These are phyloP conservation scores for Rhizopus arrhizus DNA, from an alignment of 371 early-diverging fungal genomes.

Conservation along the genomic window DNA sequence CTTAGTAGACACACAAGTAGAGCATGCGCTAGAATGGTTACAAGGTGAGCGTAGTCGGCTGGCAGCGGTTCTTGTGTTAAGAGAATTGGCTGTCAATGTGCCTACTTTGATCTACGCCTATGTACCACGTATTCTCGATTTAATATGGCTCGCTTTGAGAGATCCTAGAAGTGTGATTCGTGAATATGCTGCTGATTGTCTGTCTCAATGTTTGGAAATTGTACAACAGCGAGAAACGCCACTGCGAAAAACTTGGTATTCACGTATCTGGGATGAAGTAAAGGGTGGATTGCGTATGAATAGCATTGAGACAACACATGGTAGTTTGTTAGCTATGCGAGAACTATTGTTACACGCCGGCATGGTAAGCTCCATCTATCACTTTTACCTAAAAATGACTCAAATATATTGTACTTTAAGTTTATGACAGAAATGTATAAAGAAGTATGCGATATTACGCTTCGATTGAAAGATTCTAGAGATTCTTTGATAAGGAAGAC, in stretches of 20 bases:
- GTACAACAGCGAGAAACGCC: conserved; percentile 82
- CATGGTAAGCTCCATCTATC: conserved; percentile 54
- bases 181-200: conserved; percentile 87
- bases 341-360: conserved; percentile 84
- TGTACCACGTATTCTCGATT: conserved; percentile 83
- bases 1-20: conserved; percentile 86
- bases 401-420: conserved; percentile 31
- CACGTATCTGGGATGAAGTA: conserved; percentile 84
- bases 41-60: conserved; percentile 83
- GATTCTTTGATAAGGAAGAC: conserved; percentile 83
- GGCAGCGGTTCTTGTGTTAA: conserved; percentile 87
- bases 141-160: conserved; percentile 85
- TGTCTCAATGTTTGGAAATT: conserved; percentile 83
- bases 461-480: conserved; percentile 80
- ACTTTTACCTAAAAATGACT: neutral
- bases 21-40: conserved; percentile 88
- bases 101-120: conserved; percentile 87
- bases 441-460: conserved; percentile 77
- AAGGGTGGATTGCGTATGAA: conserved; percentile 73
- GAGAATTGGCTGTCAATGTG: conserved; percentile 81
- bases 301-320: conserved; percentile 86
- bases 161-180: conserved; percentile 83
- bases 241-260: conserved; percentile 72
- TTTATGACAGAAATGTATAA: conserved; percentile 85
- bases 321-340: conserved; percentile 80